Percentiles rank a stretch among this genome's conserved stretches.
Evolutionary conservation across 2,329 filamentous ascomycete species (phyloP).

Genomic region (Leptodontidium sp.): DNA sequence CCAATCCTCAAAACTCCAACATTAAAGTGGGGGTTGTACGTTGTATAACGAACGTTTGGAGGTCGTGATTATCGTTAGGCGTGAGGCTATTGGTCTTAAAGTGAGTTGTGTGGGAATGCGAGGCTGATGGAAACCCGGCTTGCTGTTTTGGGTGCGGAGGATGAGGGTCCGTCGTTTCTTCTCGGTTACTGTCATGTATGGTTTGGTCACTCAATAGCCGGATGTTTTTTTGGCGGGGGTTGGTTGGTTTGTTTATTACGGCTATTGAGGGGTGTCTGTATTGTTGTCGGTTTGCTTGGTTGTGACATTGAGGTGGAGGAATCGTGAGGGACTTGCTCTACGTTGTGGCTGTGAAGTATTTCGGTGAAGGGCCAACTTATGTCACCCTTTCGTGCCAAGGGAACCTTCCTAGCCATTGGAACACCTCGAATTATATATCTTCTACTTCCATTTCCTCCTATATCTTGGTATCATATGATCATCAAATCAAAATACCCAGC

Average conservation of each 20-base stretch:
- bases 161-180: constrained; percentile 9
- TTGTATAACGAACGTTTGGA: background rate
- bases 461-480: background rate
- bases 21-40: constrained; percentile 14
- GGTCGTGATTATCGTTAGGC: background rate
- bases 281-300: no score
- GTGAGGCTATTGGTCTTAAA: background rate
- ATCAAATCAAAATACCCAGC: background rate
- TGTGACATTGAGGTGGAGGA: no score
- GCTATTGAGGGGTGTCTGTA: background rate
- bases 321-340: no score
- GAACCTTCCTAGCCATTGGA: background rate
- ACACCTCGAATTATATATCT: background rate
- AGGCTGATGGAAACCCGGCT: constrained; percentile 3
- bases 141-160: constrained; percentile 18
- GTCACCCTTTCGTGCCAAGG: no score
- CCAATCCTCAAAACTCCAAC: background rate
- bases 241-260: background rate
- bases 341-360: no score
- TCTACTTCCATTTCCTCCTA: background rate
- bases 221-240: background rate
- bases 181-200: background rate
- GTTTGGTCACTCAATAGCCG: background rate
- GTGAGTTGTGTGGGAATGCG: constrained; percentile 8
- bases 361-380: no score